These are phyloP conservation scores for Talaromyces verruculosus DNA, from an alignment of 2,329 filamentous ascomycete species.

Conservation along the genomic window DNA sequence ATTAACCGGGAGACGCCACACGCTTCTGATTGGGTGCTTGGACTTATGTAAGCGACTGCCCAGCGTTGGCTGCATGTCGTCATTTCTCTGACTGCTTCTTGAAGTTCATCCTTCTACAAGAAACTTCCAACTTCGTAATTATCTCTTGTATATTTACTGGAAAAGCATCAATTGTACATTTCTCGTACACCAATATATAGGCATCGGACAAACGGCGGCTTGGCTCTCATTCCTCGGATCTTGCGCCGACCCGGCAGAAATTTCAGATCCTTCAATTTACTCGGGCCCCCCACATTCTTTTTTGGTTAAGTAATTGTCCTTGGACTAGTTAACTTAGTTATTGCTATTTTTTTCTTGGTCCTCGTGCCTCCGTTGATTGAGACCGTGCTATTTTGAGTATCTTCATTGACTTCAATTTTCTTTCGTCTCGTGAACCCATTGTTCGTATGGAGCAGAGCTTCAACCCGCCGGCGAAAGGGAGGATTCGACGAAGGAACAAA, in stretches of 20 bases:
- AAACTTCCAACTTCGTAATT: not conserved
- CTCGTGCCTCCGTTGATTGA: not conserved
- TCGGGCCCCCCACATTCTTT: conserved; percentile 10
- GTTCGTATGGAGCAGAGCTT: not conserved
- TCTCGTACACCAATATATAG: not conserved
- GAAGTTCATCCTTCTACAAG: not conserved
- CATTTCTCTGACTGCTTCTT: not conserved
- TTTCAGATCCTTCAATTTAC: conserved; percentile 4
- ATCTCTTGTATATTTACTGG: not conserved
- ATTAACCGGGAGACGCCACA: not conserved
- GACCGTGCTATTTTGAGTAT: not conserved
- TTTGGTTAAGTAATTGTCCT: not conserved
- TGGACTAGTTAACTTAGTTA: not conserved
- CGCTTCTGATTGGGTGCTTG: conserved; percentile 4
- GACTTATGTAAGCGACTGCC: conserved; percentile 1
- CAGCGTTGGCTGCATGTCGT: conserved; percentile 1
- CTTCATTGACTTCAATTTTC: not conserved
- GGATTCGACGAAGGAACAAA: conserved; percentile 1
- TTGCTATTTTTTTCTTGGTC: not conserved
- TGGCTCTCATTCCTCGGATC: conserved; percentile 3
- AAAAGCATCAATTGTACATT: not conserved
- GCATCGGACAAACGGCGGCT: not conserved
- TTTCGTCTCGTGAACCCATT: not conserved
- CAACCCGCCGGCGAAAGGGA: not conserved
- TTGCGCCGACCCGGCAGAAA: conserved; percentile 4